phyloP scores from a whole-genome alignment of 306 rosid species.

The Lathyrus oleraceus region DNA sequence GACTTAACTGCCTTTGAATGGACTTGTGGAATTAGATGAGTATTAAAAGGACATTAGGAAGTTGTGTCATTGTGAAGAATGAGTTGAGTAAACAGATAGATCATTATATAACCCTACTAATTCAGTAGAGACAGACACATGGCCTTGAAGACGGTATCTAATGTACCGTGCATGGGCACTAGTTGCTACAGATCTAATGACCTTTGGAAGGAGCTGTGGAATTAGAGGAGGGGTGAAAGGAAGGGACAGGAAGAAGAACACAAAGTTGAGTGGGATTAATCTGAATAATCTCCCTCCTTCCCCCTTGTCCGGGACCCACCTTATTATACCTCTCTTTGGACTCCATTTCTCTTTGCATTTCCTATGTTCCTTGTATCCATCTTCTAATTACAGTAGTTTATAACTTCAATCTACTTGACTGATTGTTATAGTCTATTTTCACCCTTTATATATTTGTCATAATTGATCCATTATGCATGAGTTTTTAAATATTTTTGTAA shows the following conservation, averaged over 20 bases:
- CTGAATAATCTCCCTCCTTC: not conserved
- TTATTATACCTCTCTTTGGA: not conserved
- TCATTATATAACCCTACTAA: not conserved
- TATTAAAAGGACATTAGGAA: not conserved
- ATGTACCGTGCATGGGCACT: not conserved
- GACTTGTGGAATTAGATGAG: slow-evolving; percentile 10
- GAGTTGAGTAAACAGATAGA: not conserved
- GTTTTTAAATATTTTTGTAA: slow-evolving; percentile 9
- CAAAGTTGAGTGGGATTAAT: not conserved
- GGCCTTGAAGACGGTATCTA: not conserved
- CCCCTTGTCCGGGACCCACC: not conserved
- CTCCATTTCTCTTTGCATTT: not conserved
- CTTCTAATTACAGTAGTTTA: not conserved
- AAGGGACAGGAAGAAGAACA: slow-evolving; percentile 3
- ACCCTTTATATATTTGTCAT: slow-evolving; percentile 1
- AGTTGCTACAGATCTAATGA: not conserved
- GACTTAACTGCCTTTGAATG: not conserved
- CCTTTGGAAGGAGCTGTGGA: slow-evolving; percentile 5
- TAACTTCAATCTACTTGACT: not conserved
- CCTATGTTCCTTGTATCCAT: not conserved
- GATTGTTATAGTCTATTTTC: not conserved
- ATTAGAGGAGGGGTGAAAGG: slow-evolving; percentile 14
- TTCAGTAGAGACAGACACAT: not conserved
- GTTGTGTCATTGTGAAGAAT: slow-evolving; percentile 3
- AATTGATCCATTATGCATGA: not conserved